These are phyloP conservation scores for Cocos nucifera DNA, from an alignment of 176 grass and related monocot species.

Conservation along the genomic window DNA sequence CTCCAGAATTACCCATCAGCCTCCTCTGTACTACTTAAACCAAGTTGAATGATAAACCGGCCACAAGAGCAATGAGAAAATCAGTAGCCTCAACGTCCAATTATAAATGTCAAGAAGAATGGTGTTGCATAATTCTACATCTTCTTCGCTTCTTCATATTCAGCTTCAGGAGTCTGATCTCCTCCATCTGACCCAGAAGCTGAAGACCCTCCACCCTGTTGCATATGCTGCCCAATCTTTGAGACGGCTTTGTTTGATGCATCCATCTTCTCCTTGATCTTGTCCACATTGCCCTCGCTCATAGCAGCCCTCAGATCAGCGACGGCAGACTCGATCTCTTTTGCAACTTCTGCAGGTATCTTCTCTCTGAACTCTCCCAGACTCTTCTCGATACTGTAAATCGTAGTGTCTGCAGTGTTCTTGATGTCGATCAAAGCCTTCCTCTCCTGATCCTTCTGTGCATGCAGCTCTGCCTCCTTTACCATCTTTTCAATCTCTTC, in stretches of 20 bases:
- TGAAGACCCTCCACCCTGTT: background rate
- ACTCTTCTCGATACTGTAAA: conserved; percentile 17
- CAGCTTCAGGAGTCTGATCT: conserved; percentile 9
- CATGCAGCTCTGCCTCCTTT: too few species aligned
- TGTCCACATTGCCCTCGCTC: background rate
- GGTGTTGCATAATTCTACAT: background rate
- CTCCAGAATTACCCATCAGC: too few species aligned
- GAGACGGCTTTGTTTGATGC: conserved; percentile 11
- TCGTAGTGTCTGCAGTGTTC: background rate
- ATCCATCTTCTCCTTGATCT: conserved; percentile 14
- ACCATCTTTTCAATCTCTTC: conserved; percentile 8
- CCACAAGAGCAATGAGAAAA: too few species aligned
- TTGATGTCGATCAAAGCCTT: too few species aligned
- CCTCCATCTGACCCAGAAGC: conserved; percentile 3
- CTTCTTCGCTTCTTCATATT: conserved; percentile 9
- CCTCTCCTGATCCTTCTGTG: too few species aligned
- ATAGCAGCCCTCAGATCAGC: conserved; percentile 7
- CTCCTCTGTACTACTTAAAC: too few species aligned
- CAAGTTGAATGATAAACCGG: too few species aligned
- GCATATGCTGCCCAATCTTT: conserved; percentile 14
- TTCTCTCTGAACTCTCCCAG: conserved; percentile 7
- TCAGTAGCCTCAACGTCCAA: too few species aligned
- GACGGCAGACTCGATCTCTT: conserved; percentile 2
- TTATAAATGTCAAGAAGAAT: too few species aligned
- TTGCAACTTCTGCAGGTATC: conserved; percentile 7